phyloP scores from a whole-genome alignment of 257 asterid species.

The Rhazya stricta region DNA sequence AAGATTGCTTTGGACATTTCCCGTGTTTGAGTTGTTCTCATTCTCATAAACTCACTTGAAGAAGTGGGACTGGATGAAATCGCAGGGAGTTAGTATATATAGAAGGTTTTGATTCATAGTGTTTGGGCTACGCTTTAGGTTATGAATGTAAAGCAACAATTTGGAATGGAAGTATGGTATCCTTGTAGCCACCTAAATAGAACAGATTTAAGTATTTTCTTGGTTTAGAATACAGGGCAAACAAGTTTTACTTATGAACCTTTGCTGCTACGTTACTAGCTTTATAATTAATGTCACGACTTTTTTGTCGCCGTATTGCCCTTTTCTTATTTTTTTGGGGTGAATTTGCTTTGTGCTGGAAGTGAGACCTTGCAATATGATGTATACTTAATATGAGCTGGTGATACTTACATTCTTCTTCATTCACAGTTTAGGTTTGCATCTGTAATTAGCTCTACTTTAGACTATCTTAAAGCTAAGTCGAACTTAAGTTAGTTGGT shows the following conservation, averaged over 20 bases:
- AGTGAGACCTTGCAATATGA: neutral
- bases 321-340: neutral
- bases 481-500: neutral
- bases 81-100: neutral
- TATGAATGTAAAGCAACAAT: neutral
- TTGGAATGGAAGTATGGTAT: neutral
- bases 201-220: neutral
- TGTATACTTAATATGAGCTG: neutral
- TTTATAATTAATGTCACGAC: neutral
- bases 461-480: neutral
- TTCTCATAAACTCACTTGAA: neutral
- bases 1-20: neutral
- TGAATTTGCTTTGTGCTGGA: neutral
- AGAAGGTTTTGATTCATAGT: neutral
- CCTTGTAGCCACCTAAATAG: neutral
- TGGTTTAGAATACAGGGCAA: neutral
- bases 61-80: neutral
- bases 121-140: neutral
- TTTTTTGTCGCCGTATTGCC: neutral
- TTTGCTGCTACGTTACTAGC: neutral
- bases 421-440: neutral
- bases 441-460: neutral
- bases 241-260: neutral
- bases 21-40: neutral
- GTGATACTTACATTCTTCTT: neutral